These are phyloP conservation scores for Rhizopus stolonifer DNA, from an alignment of 371 early-diverging fungal genomes.

Conservation along the genomic window DNA sequence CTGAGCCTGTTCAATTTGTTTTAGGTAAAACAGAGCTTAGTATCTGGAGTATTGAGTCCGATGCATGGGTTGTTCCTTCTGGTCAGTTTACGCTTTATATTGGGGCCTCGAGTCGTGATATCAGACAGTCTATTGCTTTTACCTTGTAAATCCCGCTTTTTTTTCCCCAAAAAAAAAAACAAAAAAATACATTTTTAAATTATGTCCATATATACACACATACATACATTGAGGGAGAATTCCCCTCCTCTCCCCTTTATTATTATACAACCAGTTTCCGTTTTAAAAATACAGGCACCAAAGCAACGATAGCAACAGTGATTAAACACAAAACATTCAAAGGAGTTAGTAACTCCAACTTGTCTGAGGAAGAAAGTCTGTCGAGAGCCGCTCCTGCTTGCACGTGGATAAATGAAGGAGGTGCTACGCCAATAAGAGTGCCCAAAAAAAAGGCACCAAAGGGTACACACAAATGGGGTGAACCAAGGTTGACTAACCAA, in stretches of 20 bases:
- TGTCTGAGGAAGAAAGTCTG: constrained; percentile 55
- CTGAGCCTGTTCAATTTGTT: constrained; percentile 29
- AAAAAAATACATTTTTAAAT: too few relatives aligned
- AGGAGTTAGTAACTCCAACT: constrained; percentile 42
- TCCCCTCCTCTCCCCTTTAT: too few relatives aligned
- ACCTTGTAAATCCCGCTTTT: too few relatives aligned
- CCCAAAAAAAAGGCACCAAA: constrained; percentile 56
- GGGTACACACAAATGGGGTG: constrained; percentile 62
- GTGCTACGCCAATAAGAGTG: constrained; percentile 58
- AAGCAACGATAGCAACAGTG: constrained; percentile 43
- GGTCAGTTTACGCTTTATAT: constrained; percentile 44
- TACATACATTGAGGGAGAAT: too few relatives aligned
- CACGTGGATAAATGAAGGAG: constrained; percentile 65
- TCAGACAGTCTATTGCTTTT: constrained; percentile 24
- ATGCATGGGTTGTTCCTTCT: constrained; percentile 34
- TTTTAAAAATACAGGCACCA: constrained; percentile 47
- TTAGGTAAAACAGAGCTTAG: constrained; percentile 37
- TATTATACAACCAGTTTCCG: constrained; percentile 18
- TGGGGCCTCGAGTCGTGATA: constrained; percentile 51
- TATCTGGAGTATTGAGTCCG: constrained; percentile 37
- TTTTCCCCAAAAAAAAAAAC: too few relatives aligned
- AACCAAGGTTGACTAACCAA: constrained; percentile 64
- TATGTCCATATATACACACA: too few relatives aligned
- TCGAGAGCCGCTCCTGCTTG: constrained; percentile 66
- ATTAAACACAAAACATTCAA: constrained; percentile 42